These are phyloP conservation scores for Polygonum maritimum DNA, from an alignment of 148 eudicot genomes.

Conservation along the genomic window DNA sequence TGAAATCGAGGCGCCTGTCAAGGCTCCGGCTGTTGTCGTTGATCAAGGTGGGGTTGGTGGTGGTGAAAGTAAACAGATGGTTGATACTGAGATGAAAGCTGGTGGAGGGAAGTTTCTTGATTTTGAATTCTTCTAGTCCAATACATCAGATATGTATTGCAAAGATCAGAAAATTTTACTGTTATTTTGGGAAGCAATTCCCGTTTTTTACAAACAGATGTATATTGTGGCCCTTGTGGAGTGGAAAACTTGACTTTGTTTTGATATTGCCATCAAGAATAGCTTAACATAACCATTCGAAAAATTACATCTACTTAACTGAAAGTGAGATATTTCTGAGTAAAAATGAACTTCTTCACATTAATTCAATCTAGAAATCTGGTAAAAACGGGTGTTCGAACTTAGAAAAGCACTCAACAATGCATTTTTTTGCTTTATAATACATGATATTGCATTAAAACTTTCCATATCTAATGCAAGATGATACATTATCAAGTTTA, in stretches of 20 bases:
- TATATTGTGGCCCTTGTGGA: neutral
- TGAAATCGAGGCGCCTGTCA: conserved; percentile 11
- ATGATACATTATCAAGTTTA: neutral
- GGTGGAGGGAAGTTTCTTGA: conserved; percentile 15
- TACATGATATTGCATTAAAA: neutral
- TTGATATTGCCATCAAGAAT: neutral
- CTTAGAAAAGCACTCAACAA: too few relatives aligned
- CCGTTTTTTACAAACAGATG: neutral
- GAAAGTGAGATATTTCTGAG: neutral
- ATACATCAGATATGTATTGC: neutral
- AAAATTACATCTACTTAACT: neutral
- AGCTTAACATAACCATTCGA: neutral
- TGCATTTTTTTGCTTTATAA: neutral
- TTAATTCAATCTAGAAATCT: neutral
- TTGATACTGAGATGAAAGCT: conserved; percentile 1
- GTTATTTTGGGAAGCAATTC: too few relatives aligned
- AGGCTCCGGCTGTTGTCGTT: neutral
- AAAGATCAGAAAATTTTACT: neutral
- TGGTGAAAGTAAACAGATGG: conserved; percentile 7
- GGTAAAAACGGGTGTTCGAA: neutral
- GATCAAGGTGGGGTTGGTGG: neutral
- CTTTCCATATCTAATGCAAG: neutral
- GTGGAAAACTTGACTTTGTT: neutral
- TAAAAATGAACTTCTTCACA: neutral
- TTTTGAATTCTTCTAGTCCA: conserved; percentile 14